phyloP scores from a whole-genome alignment of 2,329 filamentous ascomycete species.

The Cytospora piceae region DNA sequence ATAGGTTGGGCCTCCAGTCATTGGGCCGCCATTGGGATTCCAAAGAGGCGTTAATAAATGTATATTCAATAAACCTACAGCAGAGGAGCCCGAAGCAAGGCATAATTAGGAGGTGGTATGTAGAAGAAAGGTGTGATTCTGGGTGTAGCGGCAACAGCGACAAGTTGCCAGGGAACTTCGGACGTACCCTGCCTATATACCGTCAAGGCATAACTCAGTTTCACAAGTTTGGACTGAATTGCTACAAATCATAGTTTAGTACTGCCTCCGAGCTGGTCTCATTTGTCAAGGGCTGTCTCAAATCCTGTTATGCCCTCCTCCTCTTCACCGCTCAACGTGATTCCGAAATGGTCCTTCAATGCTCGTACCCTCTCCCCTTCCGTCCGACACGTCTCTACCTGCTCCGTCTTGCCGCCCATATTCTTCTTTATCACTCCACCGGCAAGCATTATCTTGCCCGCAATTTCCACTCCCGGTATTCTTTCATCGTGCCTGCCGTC shows the following conservation, averaged over 20 bases:
- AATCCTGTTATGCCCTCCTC: conserved; percentile 53
- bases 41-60: too few species aligned
- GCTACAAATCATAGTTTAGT: background rate
- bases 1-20: too few species aligned
- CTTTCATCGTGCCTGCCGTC: background rate
- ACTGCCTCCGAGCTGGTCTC: background rate
- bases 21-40: too few species aligned
- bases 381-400: conserved; percentile 49
- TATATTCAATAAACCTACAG: too few species aligned
- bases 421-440: conserved; percentile 58
- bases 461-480: conserved; percentile 44
- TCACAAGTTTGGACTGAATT: background rate
- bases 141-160: too few species aligned
- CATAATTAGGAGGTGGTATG: too few species aligned
- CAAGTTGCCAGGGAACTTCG: too few species aligned
- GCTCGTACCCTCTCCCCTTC: conserved; percentile 58
- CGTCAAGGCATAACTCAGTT: too few species aligned
- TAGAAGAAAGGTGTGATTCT: too few species aligned
- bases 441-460: conserved; percentile 58
- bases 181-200: too few species aligned
- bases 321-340: conserved; percentile 55
- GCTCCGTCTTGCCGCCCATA: conserved; percentile 51
- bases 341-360: conserved; percentile 55
- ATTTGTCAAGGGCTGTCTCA: conserved; percentile 45
- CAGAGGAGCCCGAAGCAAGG: too few species aligned